phyloP scores from a whole-genome alignment of 164 flowering plant species.

The Platanus orientalis region DNA sequence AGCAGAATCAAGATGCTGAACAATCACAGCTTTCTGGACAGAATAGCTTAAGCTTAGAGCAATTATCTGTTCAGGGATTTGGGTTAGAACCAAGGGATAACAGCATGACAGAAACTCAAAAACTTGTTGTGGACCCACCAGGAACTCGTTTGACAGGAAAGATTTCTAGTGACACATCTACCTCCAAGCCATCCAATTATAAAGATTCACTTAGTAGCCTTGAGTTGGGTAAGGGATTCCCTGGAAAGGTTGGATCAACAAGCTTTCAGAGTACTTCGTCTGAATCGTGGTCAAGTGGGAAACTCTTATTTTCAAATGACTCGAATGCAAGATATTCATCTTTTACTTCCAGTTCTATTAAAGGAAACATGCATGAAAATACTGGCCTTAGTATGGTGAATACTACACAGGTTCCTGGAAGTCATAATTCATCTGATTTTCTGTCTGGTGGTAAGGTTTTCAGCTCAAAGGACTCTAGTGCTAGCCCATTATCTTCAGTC shows the following conservation, averaged over 20 bases:
- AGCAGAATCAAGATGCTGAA: slow-evolving; percentile 13
- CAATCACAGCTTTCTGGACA: slow-evolving; percentile 11
- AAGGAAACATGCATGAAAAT: slow-evolving; percentile 13
- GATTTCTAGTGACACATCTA: slow-evolving; percentile 17
- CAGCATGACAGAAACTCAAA: slow-evolving; percentile 17
- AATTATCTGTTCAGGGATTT: slow-evolving; percentile 15
- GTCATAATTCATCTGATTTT: slow-evolving; percentile 7
- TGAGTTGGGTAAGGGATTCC: slow-evolving; percentile 15
- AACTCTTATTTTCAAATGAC: slow-evolving; percentile 11
- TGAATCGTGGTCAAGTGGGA: slow-evolving; percentile 26
- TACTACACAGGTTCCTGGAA: slow-evolving; percentile 15
- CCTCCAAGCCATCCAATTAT: slow-evolving; percentile 5
- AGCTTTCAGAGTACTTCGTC: slow-evolving; percentile 19
- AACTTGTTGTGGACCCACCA: slow-evolving; percentile 3
- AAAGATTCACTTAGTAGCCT: slow-evolving; percentile 15
- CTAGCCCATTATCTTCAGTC: slow-evolving; percentile 14
- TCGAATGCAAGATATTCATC: slow-evolving; percentile 22
- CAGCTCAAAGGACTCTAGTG: slow-evolving; percentile 14
- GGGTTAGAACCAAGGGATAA: slow-evolving; percentile 8
- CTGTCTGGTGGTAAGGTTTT: slow-evolving; percentile 18
- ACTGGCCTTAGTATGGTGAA: slow-evolving; percentile 10
- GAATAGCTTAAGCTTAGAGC: slow-evolving; percentile 15
- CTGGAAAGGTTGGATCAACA: slow-evolving; percentile 18
- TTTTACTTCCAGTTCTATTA: slow-evolving; percentile 15
- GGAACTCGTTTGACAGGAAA: slow-evolving; percentile 17